phyloP scores from a whole-genome alignment of 208 protist species.

The Trypanosoma platydactyli region DNA sequence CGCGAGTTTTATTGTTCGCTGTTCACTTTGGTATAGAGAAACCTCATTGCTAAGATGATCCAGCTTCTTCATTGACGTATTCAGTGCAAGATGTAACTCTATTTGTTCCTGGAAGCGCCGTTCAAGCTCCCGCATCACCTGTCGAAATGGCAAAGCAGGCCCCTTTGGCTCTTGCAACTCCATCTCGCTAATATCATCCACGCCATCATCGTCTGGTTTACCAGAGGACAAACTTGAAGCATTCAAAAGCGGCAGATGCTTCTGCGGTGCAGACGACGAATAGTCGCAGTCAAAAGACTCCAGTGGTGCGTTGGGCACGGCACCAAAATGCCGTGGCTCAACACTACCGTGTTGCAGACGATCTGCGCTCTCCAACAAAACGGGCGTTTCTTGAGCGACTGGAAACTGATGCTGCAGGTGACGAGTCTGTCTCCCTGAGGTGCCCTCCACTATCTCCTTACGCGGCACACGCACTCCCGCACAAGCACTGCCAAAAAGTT shows the following conservation, averaged over 20 bases:
- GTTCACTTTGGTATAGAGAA: slow-evolving; percentile 36
- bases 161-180: background rate
- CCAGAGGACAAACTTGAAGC: background rate
- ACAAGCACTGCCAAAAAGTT: slow-evolving; percentile 27
- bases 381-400: no score
- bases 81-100: slow-evolving; percentile 55
- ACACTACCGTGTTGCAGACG: background rate
- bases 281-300: no score
- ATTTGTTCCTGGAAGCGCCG: slow-evolving; percentile 65
- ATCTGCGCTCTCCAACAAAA: background rate
- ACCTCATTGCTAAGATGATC: slow-evolving; percentile 32
- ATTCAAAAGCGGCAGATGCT: background rate
- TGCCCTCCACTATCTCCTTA: background rate
- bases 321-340: background rate
- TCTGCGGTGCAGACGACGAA: no score
- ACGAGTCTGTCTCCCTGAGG: background rate
- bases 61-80: slow-evolving; percentile 32
- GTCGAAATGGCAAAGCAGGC: slow-evolving; percentile 38
- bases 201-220: background rate
- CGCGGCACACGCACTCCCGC: background rate
- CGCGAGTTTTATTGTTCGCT: slow-evolving; percentile 34
- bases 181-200: background rate
- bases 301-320: background rate
- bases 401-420: background rate
- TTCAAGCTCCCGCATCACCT: slow-evolving; percentile 45